These are phyloP conservation scores for Phylloporus sp. DNA, from an alignment of 768 basidiomycete genomes.

Conservation along the genomic window DNA sequence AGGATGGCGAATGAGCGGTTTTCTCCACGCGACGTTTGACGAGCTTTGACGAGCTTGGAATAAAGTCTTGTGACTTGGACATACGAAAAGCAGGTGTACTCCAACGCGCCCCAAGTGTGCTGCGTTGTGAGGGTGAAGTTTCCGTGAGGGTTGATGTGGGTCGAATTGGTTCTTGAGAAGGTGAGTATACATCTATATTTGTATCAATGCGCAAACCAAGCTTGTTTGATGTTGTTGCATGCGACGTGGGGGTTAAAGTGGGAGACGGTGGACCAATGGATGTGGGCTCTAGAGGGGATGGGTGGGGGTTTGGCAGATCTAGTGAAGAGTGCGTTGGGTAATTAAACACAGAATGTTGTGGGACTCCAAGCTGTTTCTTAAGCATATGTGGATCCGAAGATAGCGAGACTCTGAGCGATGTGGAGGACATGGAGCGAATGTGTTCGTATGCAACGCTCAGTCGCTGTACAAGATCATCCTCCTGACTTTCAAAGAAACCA, in stretches of 20 bases:
- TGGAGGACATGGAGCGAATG: slow-evolving; percentile 21
- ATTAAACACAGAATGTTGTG: slow-evolving; percentile 30
- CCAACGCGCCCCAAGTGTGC: not conserved
- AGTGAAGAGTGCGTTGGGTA: slow-evolving; percentile 11
- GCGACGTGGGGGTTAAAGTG: not conserved
- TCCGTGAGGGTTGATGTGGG: not conserved
- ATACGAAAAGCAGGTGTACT: not conserved
- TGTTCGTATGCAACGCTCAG: slow-evolving; percentile 20
- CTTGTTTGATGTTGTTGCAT: not conserved
- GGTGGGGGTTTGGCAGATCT: slow-evolving; percentile 26
- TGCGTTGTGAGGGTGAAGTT: not conserved
- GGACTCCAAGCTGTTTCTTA: slow-evolving; percentile 28
- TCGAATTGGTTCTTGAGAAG: not conserved
- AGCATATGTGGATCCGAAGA: slow-evolving; percentile 25
- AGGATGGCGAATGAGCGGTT: not conserved
- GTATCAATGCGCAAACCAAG: not conserved
- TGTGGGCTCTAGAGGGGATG: not conserved
- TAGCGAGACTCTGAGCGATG: slow-evolving; percentile 8
- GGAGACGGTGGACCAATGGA: not conserved
- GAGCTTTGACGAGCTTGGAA: slow-evolving; percentile 2
- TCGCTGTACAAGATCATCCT: slow-evolving; percentile 21
- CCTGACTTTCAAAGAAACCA: not conserved
- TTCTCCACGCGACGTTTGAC: slow-evolving; percentile 4
- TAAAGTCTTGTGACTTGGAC: not conserved
- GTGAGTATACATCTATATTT: slow-evolving; percentile 1